A percentile compares a stretch with the other conserved stretches of the same genome.
These are phyloP conservation scores for Radiomyces spectabilis DNA, from an alignment of 192 early-diverging fungal genomes.

Conservation along the genomic window DNA sequence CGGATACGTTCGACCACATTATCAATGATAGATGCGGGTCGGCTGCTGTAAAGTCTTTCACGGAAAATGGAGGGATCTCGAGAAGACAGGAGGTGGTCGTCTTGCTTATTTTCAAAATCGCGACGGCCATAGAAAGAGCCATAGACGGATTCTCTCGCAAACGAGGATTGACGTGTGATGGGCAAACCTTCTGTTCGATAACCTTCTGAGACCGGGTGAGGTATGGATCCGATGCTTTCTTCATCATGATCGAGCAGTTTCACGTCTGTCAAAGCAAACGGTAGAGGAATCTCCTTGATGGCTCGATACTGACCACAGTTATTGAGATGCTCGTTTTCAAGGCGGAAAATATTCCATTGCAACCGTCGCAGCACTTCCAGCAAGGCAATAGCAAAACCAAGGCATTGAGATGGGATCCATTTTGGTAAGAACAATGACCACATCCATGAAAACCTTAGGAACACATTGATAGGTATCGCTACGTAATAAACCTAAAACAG, in stretches of 20 bases:
- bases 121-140: conserved; percentile 29
- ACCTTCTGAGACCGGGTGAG: neutral
- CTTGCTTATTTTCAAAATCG: conserved; percentile 27
- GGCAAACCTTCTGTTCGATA: neutral
- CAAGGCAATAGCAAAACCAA: conserved; percentile 16
- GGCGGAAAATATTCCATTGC: conserved; percentile 75
- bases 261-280: conserved; percentile 32
- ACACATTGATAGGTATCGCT: conserved; percentile 53
- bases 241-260: neutral
- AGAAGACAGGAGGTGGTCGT: too few relatives aligned
- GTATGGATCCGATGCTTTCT: conserved; percentile 4
- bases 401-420: conserved; percentile 4
- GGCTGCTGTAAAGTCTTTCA: too few relatives aligned
- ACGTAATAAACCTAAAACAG: conserved; percentile 47
- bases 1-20: too few relatives aligned
- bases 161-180: neutral
- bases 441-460: conserved; percentile 63
- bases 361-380: conserved; percentile 44
- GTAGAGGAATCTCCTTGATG: conserved; percentile 71
- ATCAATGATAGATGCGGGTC: too few relatives aligned
- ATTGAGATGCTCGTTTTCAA: conserved; percentile 74
- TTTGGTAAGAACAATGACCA: conserved; percentile 1
- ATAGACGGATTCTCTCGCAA: too few relatives aligned
- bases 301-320: conserved; percentile 78
- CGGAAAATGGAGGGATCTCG: too few relatives aligned